Base-by-base conservation (phyloP, 331 rosid genomes). In the Malus hybrid region DNA sequence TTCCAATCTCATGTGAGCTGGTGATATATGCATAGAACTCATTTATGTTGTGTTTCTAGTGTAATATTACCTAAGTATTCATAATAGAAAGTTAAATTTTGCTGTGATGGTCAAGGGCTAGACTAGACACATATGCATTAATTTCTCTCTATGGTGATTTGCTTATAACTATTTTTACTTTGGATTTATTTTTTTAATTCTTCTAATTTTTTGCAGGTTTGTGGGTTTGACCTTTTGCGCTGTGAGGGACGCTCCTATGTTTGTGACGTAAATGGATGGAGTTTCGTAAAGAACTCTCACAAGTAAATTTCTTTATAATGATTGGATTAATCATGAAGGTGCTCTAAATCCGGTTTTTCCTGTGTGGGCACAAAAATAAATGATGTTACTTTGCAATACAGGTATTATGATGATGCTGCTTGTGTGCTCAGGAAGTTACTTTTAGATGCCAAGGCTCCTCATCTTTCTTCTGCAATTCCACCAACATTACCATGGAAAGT, bases 191-290 rank as follows among this genome's bases (percentile, higher is more conserved):
- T 42, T 42, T 10, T 46, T 20, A 74, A 36, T 76, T 71, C 62
- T 78, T 85, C 60, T 74, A 65, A 20, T 76, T 83, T 57, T 56
- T 36, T 81, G 80, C 91, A 95, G 99, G 99, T 95, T 84, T 92
- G 99, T 80, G 99, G 97, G 73, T 95, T 95, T 83, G 99, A 95
- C 89, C 97, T 95, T 73, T 81, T 95, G 84, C 91, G 99, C 74
- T 86, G 97, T 69, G 96, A 92, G 78, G 99, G 99, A 31, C 90
- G 92, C 74, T 95, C 99, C n/a, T 95, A 95, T 60, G 99, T 95
- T 82, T 95, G 97, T 87, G 99, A 95, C 70, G 99, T 95, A 78
- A 95, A 95, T 79, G 99, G 99, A 67, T 95, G 99, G 99, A 95
- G 99, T 84, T 95, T 95, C 65, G 99, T 95, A 65, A 95, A 95